Base-by-base conservation (phyloP, 2,329 filamentous ascomycete genomes). In the Epichloe sp. region DNA sequence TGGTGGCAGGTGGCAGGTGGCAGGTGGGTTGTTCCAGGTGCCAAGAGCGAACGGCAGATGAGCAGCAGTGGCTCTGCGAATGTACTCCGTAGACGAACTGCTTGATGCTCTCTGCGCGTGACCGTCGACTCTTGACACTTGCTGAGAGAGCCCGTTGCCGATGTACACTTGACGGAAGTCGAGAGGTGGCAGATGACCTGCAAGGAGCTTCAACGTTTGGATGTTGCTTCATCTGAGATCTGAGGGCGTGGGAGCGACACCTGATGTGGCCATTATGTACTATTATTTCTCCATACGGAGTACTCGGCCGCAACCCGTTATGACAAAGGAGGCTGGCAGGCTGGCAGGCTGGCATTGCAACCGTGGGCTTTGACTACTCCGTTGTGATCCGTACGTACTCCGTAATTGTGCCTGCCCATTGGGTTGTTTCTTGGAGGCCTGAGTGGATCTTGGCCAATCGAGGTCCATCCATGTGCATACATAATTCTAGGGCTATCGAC, bases 11-110 rank as follows among this genome's bases (percentile, higher is more conserved):
- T 31, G 31, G 31, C 8, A 4, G 3, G 8, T n/a, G 19, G 19
- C 19, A 26, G 47, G 36, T 35, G 48, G 44, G 44, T 31, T 36
- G 43, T 47, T 49, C 51, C 51, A 47, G 51, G 51, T 47, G 49
- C 46, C 35, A 40, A 37, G 36, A 11, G n/a, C 31, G 19, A 45
- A 37, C 19, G 48, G 48, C 52, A 48, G 52, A 44, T 40, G 44
- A 31, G 26, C 26, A 31, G 26, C 26, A 3, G 23, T 26, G 23
- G 23, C 23, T 26, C 23, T 7, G 23, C 34, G 14, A 15, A 38
- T 19, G 21, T 23, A 38, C 35, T 10, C 26, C 0, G 26, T 11
- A 31, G 26, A 31, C 26, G 26, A 31, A 11, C 26, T 31, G 26
- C 26, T 10, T 31, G 26, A 31, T 31, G 26, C 26, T 31, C 40